Base-by-base conservation (phyloP, 805 yeast genomes). In the Zygosaccharomyces gambellarensis region DNA sequence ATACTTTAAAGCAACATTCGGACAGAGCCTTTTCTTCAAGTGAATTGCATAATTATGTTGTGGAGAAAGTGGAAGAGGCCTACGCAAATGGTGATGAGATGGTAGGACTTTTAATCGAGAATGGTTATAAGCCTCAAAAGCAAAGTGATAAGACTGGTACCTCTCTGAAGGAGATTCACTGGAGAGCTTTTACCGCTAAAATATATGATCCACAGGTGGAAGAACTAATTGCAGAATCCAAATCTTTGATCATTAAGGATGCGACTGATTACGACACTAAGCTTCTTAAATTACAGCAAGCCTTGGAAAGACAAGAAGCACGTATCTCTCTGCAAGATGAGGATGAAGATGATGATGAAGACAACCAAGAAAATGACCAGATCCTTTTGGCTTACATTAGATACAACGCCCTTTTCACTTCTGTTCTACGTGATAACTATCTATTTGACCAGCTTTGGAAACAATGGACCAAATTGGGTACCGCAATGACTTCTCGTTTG, bases 181-280 rank as follows among this genome's bases (percentile, higher is more conserved):
- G 85, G 79, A 71, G 88, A 55, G 71, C 76, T 17, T 82, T 82
- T 63, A 69, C 74, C 8, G 96, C 96, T 0, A 61, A 62, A 5
- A 71, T 90, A 22, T 71, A 75, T 52, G 87, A 87, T 56, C 85
- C 87, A 45, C 89, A 87, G 52, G 73, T 89, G 40, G 87, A 95
- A 0, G 77, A 76, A 60, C 70, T 75, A 39, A 71, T 86, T 38
- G 72, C 76, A 68, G 69, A 71, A 43, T 74, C 74, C 5, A 59
- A 61, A 5, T 53, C 51, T 6, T 65, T 71, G 21, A 65, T 66
- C 11, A 58, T 71, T 14, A 55, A 58, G 3, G 74, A 74, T 39
- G 66, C 79, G 9, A 58, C 74, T 21, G 71, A 77, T 11, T 87
- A 75, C 62, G 94, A 87, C 59, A 57, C 59, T 0, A 74, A 81